Evolutionary conservation across 108 stramenopile genomes (phyloP).

Genomic region (Cyclostephanos invisitatus): DNA sequence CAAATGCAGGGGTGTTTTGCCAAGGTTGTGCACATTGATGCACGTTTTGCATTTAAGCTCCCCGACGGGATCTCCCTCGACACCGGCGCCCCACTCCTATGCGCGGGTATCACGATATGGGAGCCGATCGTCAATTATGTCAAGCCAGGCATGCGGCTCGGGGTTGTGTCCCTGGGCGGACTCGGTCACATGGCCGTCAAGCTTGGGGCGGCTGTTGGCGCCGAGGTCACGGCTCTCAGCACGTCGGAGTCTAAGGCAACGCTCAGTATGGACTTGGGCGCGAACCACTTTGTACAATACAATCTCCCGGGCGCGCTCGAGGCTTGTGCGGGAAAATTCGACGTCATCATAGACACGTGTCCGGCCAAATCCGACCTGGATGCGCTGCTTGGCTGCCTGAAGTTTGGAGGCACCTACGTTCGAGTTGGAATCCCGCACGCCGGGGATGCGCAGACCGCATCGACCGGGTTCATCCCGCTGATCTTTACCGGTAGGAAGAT

Average conservation of each 20-base stretch:
- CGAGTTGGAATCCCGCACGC: slow-evolving; percentile 28
- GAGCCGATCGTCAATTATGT: slow-evolving; percentile 31
- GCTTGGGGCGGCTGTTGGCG: slow-evolving; percentile 26
- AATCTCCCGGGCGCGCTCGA: slow-evolving; percentile 22
- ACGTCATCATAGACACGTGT: slow-evolving; percentile 32
- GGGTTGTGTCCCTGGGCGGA: slow-evolving; percentile 24
- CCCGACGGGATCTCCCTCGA: slow-evolving; percentile 25
- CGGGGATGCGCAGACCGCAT: slow-evolving; percentile 10
- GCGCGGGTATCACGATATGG: slow-evolving; percentile 22
- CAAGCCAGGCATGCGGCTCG: slow-evolving; percentile 17
- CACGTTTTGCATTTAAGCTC: slow-evolving; percentile 28
- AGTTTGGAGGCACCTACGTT: slow-evolving; percentile 32
- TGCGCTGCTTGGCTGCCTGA: slow-evolving; percentile 18
- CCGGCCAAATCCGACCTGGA: slow-evolving; percentile 22
- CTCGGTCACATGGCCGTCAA: slow-evolving; percentile 28
- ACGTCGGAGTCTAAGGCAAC: slow-evolving; percentile 19
- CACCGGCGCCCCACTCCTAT: slow-evolving; percentile 28
- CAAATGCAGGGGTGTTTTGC: slow-evolving; percentile 36
- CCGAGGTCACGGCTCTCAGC: slow-evolving; percentile 35
- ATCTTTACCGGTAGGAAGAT: slow-evolving; percentile 41
- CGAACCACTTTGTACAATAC: slow-evolving; percentile 19
- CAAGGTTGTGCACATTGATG: slow-evolving; percentile 35
- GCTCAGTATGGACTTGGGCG: slow-evolving; percentile 17
- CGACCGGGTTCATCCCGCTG: slow-evolving; percentile 6
- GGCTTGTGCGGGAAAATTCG: slow-evolving; percentile 22